phyloP scores from a whole-genome alignment of 2,329 filamentous ascomycete genomes.

The Rhytidhysteron rufulum region DNA sequence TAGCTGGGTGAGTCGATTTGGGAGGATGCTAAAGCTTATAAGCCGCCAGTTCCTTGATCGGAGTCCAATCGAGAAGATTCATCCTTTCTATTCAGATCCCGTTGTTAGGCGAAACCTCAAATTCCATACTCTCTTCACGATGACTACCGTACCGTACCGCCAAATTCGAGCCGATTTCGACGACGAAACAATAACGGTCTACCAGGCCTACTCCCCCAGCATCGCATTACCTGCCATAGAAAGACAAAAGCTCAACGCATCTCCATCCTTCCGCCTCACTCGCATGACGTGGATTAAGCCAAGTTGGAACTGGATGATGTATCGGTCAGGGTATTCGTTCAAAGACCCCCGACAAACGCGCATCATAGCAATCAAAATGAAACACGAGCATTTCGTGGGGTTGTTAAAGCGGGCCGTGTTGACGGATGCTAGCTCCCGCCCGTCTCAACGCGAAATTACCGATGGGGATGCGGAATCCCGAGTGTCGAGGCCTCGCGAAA shows the following conservation, averaged over 20 bases:
- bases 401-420: slow-evolving; percentile 41
- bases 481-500: no score
- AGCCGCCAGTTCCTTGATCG: no score
- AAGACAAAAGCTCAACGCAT: slow-evolving; percentile 51
- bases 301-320: slow-evolving; percentile 62
- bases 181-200: slow-evolving; percentile 54
- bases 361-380: slow-evolving; percentile 57
- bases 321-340: slow-evolving; percentile 57
- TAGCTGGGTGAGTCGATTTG: no score
- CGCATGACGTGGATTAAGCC: slow-evolving; percentile 67
- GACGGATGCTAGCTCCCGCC: slow-evolving; percentile 6
- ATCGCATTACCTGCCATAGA: slow-evolving; percentile 54
- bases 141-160: no score
- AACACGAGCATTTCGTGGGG: slow-evolving; percentile 46
- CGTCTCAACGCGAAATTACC: no score
- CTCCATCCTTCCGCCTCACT: slow-evolving; percentile 48
- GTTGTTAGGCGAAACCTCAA: no score
- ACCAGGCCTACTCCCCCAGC: slow-evolving; percentile 55
- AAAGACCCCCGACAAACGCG: slow-evolving; percentile 54
- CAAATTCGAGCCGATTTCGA: slow-evolving; percentile 54
- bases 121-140: no score
- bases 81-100: no score
- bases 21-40: no score
- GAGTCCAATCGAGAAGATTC: no score
- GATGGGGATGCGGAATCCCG: neutral